Conservation (phyloP, 805 yeast genomes). For the Aciculoconidium aculeatum region DNA sequence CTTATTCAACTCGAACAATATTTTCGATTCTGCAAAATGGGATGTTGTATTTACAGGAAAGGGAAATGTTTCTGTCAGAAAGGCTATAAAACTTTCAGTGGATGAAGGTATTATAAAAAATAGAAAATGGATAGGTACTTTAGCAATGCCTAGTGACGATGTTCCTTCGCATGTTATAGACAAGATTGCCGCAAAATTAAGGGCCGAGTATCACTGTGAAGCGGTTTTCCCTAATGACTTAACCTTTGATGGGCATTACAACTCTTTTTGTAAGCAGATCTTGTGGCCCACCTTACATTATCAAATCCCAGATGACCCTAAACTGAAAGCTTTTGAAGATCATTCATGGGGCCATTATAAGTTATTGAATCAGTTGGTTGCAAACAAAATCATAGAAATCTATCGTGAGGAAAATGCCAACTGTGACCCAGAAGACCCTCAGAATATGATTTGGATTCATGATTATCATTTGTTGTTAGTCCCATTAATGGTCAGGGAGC, state of each 20-base stretch:
- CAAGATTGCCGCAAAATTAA: conserved; percentile 46
- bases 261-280: conserved; percentile 87
- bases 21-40: conserved; percentile 67
- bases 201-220: conserved; percentile 46
- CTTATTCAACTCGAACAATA: conserved; percentile 34
- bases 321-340: conserved; percentile 90
- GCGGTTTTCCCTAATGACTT: conserved; percentile 73
- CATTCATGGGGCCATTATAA: conserved; percentile 89
- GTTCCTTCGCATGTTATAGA: conserved; percentile 52
- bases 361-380: conserved; percentile 68
- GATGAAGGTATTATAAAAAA: conserved; percentile 29
- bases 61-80: conserved; percentile 85
- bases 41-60: conserved; percentile 57
- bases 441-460: conserved; percentile 84
- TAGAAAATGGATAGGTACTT: conserved; percentile 79
- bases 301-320: conserved; percentile 93
- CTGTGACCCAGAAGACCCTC: conserved; percentile 31
- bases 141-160: conserved; percentile 86
- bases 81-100: conserved; percentile 66
- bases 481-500: conserved; percentile 74
- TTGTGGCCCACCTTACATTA: conserved; percentile 94
- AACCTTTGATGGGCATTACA: conserved; percentile 85
- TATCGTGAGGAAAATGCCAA: conserved; percentile 45
- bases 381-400: conserved; percentile 61
- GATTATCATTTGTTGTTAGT: conserved; percentile 88